Conservation (phyloP, 1,284 basidiomycete species). For the Xerocomus minutiporus region DNA sequence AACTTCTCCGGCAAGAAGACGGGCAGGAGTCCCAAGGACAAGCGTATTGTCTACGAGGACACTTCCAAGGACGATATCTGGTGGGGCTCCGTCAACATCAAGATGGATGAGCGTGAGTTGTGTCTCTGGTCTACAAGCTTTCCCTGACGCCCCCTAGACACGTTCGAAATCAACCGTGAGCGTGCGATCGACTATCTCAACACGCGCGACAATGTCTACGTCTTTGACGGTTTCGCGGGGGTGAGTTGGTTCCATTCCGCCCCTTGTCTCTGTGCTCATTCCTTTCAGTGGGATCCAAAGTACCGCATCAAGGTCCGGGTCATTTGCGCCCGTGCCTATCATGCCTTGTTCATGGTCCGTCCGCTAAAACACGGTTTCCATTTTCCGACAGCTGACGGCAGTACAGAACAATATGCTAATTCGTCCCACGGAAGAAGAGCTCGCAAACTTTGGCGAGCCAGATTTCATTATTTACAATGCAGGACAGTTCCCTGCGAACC, state of each 20-base stretch:
- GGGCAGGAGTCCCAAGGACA: constrained; percentile 97
- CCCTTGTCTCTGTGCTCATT: constrained; percentile 6
- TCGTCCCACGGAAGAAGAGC: constrained; percentile 92
- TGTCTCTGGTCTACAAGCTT: not conserved
- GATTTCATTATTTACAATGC: constrained; percentile 99
- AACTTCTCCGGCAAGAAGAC: constrained; percentile 99
- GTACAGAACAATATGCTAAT: constrained; percentile 96
- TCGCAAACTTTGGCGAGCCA: constrained; percentile 94
- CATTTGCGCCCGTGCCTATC: constrained; percentile 97
- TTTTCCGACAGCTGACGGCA: constrained; percentile 7
- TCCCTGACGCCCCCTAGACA: constrained; percentile 54
- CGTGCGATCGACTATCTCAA: constrained; percentile 99
- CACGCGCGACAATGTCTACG: constrained; percentile 98
- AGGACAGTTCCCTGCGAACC: constrained; percentile 99
- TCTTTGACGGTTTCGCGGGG: constrained; percentile 97
- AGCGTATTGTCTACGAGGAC: constrained; percentile 99
- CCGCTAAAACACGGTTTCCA: not conserved
- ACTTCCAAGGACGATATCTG: constrained; percentile 97
- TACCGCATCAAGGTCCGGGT: constrained; percentile 99
- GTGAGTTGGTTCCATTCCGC: constrained; percentile 38
- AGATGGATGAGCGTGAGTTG: constrained; percentile 90
- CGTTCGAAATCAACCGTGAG: constrained; percentile 99
- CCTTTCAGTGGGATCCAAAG: constrained; percentile 86
- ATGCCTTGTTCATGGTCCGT: constrained; percentile 98
- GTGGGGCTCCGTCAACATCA: constrained; percentile 99